Evolutionary conservation across 2,329 filamentous ascomycete genomes (phyloP).

Genomic region (Aspergillus fumigatus): DNA sequence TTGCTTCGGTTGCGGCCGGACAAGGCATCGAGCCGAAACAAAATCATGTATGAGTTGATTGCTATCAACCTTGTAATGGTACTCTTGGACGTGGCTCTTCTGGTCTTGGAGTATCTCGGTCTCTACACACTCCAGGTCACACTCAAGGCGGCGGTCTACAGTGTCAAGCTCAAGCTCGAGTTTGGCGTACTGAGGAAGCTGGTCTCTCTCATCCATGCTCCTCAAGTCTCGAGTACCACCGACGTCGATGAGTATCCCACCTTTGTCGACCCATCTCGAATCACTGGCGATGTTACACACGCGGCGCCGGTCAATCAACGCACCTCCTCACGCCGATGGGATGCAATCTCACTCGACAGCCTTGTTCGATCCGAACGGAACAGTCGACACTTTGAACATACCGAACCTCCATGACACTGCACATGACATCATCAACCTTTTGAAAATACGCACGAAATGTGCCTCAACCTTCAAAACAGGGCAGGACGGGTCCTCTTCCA

Average conservation of each 20-base stretch:
- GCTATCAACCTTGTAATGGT: slow-evolving; percentile 47
- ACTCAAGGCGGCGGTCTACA: slow-evolving; percentile 45
- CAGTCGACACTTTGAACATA: slow-evolving; percentile 14
- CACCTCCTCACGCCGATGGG: slow-evolving; percentile 16
- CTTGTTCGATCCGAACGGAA: slow-evolving; percentile 22
- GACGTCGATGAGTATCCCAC: slow-evolving; percentile 35
- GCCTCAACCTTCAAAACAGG: background rate
- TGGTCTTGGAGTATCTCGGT: slow-evolving; percentile 42
- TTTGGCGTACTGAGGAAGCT: slow-evolving; percentile 45
- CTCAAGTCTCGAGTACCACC: slow-evolving; percentile 27
- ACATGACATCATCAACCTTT: background rate
- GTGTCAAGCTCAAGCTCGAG: slow-evolving; percentile 48
- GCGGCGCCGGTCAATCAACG: slow-evolving; percentile 19
- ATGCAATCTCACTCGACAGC: slow-evolving; percentile 27
- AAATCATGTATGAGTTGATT: slow-evolving; percentile 46
- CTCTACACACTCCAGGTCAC: slow-evolving; percentile 43
- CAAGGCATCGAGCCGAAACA: slow-evolving; percentile 32
- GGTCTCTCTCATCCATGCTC: slow-evolving; percentile 35
- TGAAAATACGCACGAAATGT: background rate
- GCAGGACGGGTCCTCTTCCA: background rate
- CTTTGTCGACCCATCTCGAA: slow-evolving; percentile 38
- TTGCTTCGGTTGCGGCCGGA: slow-evolving; percentile 35
- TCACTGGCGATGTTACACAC: slow-evolving; percentile 37
- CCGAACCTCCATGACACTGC: slow-evolving; percentile 14
- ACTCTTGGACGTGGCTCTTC: slow-evolving; percentile 41